Conservation (phyloP, 148 eudicot species). For the Fagopyrum tataricum region DNA sequence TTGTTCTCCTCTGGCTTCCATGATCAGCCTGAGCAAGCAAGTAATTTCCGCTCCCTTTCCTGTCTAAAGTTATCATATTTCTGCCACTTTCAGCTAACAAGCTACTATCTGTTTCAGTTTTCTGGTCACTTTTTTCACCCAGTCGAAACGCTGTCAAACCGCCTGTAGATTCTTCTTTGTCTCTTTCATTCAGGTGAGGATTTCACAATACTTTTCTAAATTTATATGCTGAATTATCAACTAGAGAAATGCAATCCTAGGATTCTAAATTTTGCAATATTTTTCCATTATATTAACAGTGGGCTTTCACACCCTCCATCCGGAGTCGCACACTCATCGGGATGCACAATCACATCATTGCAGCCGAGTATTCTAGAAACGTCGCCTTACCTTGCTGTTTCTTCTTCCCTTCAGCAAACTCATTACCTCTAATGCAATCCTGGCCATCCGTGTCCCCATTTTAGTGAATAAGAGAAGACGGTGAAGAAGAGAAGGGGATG, state of each 20-base stretch:
- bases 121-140: slow-evolving; percentile 75
- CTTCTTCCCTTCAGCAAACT: slow-evolving; percentile 4
- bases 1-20: slow-evolving; percentile 49
- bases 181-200: slow-evolving; percentile 74
- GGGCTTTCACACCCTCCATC: slow-evolving; percentile 7
- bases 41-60: slow-evolving; percentile 24
- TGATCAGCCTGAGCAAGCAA: slow-evolving; percentile 61
- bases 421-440: slow-evolving; percentile 3
- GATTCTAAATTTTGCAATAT: neutral
- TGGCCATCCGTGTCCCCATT: neutral
- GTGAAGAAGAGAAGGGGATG: neutral
- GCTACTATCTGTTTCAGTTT: slow-evolving; percentile 43
- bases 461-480: slow-evolving; percentile 11
- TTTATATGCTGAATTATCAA: neutral
- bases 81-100: neutral
- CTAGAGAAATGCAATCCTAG: neutral
- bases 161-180: slow-evolving; percentile 61
- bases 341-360: slow-evolving; percentile 5
- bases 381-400: neutral
- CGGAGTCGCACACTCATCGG: slow-evolving; percentile 8
- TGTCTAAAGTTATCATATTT: neutral
- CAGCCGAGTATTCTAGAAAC: slow-evolving; percentile 5
- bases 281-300: neutral
- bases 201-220: neutral
- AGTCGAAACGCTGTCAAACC: slow-evolving; percentile 46